phyloP scores from a whole-genome alignment of 768 basidiomycete genomes.

The Termitomyces sp. region DNA sequence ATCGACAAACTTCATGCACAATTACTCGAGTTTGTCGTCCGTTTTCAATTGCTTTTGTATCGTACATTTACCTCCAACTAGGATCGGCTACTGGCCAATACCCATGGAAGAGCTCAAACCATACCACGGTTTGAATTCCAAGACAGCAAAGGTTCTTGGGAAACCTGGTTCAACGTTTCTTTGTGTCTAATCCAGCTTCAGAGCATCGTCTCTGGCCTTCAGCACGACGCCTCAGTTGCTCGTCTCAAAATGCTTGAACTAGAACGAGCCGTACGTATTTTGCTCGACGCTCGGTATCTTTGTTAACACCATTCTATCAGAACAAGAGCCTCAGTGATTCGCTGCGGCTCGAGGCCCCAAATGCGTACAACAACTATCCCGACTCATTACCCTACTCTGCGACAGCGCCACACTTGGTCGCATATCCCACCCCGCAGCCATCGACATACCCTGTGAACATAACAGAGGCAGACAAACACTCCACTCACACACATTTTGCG shows the following conservation, averaged over 20 bases:
- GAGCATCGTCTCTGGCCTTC: slow-evolving; percentile 72
- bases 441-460: background rate
- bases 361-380: background rate
- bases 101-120: slow-evolving; percentile 50
- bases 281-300: background rate
- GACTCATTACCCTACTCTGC: slow-evolving; percentile 1
- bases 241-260: slow-evolving; percentile 65
- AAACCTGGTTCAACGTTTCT: background rate
- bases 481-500: background rate
- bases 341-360: slow-evolving; percentile 2
- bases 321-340: slow-evolving; percentile 25
- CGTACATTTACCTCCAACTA: slow-evolving; percentile 4
- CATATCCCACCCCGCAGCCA: background rate
- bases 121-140: slow-evolving; percentile 68
- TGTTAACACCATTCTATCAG: slow-evolving; percentile 8
- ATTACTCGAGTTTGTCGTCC: slow-evolving; percentile 32
- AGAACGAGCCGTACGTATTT: slow-evolving; percentile 53
- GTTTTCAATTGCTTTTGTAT: background rate
- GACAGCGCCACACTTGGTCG: background rate
- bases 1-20: slow-evolving; percentile 64
- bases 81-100: slow-evolving; percentile 52
- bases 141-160: slow-evolving; percentile 58
- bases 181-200: slow-evolving; percentile 19
- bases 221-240: slow-evolving; percentile 54
- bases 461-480: background rate